Evolutionary conservation across 345 rosid species (phyloP).

Genomic region (Heritiera fomes): DNA sequence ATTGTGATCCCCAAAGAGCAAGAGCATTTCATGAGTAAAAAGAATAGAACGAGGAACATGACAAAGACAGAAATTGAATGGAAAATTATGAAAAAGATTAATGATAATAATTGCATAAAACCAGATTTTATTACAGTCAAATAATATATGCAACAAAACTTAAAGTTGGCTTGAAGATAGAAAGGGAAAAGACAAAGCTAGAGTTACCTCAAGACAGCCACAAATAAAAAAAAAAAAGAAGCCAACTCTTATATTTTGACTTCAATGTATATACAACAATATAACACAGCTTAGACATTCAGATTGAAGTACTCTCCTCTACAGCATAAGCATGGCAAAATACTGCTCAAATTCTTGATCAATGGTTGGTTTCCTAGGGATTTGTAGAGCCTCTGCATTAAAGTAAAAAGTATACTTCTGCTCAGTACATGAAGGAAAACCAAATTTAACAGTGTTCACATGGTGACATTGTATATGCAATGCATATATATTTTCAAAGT

Average conservation of each 20-base stretch:
- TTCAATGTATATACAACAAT: background rate
- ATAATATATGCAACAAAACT: conserved; percentile 17
- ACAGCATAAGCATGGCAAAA: conserved; percentile 79
- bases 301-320: conserved; percentile 23
- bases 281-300: background rate
- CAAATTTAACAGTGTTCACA: background rate
- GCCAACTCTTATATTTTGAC: background rate
- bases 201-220: conserved; percentile 9
- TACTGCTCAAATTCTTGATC: conserved; percentile 93
- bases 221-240: background rate
- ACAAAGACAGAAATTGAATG: too few relatives aligned
- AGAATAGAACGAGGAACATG: background rate
- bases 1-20: background rate
- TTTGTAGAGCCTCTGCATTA: conserved; percentile 48
- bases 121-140: background rate
- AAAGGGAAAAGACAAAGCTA: background rate
- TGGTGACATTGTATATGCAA: background rate
- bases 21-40: background rate
- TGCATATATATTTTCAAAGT: background rate
- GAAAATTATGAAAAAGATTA: background rate
- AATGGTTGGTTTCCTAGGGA: conserved; percentile 64
- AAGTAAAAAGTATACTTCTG: conserved; percentile 3
- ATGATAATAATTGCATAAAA: background rate
- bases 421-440: conserved; percentile 5
- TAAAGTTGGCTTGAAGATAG: conserved; percentile 3